phyloP scores from a whole-genome alignment of 805 yeast species.

The Danielia oregonensis region DNA sequence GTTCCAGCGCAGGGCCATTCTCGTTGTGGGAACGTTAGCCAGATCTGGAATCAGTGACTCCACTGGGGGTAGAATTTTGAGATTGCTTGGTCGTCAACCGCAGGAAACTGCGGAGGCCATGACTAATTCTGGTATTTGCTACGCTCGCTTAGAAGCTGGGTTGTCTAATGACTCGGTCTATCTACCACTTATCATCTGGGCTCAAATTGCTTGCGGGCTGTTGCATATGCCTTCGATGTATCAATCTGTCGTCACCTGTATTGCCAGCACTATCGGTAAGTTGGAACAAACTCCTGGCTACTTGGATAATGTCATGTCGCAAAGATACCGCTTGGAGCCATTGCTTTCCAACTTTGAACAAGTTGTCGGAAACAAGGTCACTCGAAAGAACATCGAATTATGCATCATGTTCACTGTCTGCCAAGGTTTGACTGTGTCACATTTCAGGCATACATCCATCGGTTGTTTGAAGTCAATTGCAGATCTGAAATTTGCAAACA shows the following conservation, averaged over 20 bases:
- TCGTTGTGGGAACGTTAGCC: constrained; percentile 67
- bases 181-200: constrained; percentile 50
- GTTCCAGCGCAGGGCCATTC: constrained; percentile 62
- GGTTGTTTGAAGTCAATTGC: constrained; percentile 42
- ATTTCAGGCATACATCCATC: constrained; percentile 48
- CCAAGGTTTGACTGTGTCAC: constrained; percentile 59
- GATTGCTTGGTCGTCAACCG: constrained; percentile 20
- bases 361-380: constrained; percentile 34
- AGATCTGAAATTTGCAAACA: constrained; percentile 26
- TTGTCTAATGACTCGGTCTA: constrained; percentile 42
- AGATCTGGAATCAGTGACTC: constrained; percentile 60
- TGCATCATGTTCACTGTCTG: constrained; percentile 45
- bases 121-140: constrained; percentile 42
- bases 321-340: constrained; percentile 38
- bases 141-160: constrained; percentile 47
- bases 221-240: constrained; percentile 10
- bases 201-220: constrained; percentile 13
- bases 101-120: constrained; percentile 22
- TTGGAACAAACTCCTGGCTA: constrained; percentile 21
- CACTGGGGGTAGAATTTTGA: constrained; percentile 33
- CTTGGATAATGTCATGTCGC: constrained; percentile 25
- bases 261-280: constrained; percentile 26
- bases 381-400: constrained; percentile 47
- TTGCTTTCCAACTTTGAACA: constrained; percentile 42
- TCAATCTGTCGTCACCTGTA: constrained; percentile 16